These are phyloP conservation scores for Candida sp. DNA, from an alignment of 1,139 yeast genomes.

Conservation along the genomic window DNA sequence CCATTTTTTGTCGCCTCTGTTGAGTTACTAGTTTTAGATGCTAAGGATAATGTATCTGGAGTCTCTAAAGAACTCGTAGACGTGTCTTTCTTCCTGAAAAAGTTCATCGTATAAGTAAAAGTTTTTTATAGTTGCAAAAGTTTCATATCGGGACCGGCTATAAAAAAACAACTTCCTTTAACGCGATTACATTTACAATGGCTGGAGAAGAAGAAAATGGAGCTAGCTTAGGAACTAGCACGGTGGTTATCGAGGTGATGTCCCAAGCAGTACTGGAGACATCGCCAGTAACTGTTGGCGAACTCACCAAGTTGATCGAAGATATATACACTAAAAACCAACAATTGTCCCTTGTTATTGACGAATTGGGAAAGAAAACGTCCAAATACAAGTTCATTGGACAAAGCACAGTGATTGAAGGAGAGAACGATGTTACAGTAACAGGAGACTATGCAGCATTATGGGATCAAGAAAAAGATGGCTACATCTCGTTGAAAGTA, in stretches of 20 bases:
- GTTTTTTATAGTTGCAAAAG: not conserved
- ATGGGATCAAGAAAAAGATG: conserved; percentile 40
- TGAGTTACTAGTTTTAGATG: conserved; percentile 11
- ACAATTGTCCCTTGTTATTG: conserved; percentile 11
- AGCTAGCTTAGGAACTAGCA: no score
- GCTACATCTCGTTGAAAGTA: conserved; percentile 24
- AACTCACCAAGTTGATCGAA: conserved; percentile 2
- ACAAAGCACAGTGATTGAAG: conserved; percentile 20
- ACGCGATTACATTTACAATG: no score
- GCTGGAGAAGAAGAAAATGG: no score
- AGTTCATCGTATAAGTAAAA: conserved; percentile 11
- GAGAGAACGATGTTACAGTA: conserved; percentile 16
- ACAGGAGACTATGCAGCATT: conserved; percentile 29
- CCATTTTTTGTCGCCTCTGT: conserved; percentile 8
- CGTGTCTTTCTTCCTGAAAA: conserved; percentile 15
- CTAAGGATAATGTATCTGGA: conserved; percentile 12
- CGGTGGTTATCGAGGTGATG: conserved; percentile 4
- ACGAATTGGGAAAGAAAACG: conserved; percentile 22
- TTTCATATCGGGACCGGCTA: no score
- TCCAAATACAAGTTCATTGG: conserved; percentile 36
- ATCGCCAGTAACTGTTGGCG: conserved; percentile 10
- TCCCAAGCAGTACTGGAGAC: conserved; percentile 7
- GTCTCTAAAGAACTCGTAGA: conserved; percentile 3
- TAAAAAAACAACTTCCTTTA: no score
- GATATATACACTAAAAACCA: conserved; percentile 4